Evolutionary conservation across 192 early-diverging fungal genomes (phyloP), one percentile per base, ranked within the genome.

Genomic region (Rhizophagus clarus): DNA sequence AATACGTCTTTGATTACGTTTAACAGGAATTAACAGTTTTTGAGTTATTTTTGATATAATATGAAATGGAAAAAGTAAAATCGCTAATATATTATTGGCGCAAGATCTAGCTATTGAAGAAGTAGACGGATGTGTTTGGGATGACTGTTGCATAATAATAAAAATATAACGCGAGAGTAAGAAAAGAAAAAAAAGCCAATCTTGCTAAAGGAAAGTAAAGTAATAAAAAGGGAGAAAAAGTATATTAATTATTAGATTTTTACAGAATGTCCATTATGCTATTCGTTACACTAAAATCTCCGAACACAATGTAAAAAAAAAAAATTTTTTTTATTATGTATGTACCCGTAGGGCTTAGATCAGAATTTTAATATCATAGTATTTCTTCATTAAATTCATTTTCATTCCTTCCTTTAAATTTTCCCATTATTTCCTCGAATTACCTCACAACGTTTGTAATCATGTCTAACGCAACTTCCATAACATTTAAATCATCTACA

Each of bases 91-190:
- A 70, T 14, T 70, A 40, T 37, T 70, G 0, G 22, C 68, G 31
- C 68, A 32, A 70, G 34, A 22, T 14, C 34, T 40, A 40, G 14
- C 20, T 24, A 37, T n/a, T 40, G 68, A 70, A 68, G 66, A 68
- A 15, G 29, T 37, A 22, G 34, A 22, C 14, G 37, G 68, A 26
- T 29, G 22, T 70, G 29, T 31, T 70, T 32, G 31, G 34, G 68
- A 17, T 24, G 66, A 22, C 29, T n/a, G 34, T 70, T 70, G 68
- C 68, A 70, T 70, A n/a, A 70, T 70, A 70, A 70, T 70, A 24
- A 42, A 22, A 68, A 68, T 68, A 68, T 45, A 45, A 45, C 42
- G 42, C 11, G 49, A 22, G 51, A 56, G 17, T 22, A 56, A 56
- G 20, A 56, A 56, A 7, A 22, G 49, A 17, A 49, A 49, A 56